phyloP scores from a whole-genome alignment of 805 yeast genomes.

The Saccharomycopsis vini region DNA sequence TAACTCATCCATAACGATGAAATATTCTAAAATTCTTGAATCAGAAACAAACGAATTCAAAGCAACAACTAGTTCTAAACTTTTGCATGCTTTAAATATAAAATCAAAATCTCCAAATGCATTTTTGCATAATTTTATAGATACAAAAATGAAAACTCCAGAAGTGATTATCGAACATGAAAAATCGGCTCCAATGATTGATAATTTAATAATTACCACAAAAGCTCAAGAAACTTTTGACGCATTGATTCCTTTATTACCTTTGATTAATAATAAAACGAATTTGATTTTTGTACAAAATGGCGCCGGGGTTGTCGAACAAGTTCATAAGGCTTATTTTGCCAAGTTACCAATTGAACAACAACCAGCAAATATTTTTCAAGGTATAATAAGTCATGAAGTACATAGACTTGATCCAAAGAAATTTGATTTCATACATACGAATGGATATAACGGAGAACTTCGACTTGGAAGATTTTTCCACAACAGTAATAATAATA shows the following conservation, averaged over 20 bases:
- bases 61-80: conserved; percentile 4
- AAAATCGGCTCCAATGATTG: conserved; percentile 27
- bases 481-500: no score
- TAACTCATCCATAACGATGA: conserved; percentile 26
- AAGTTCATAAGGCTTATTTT: conserved; percentile 31
- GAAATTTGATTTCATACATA: conserved; percentile 42
- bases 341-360: conserved; percentile 42
- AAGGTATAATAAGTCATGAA: conserved; percentile 82
- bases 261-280: conserved; percentile 41
- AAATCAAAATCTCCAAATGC: neutral
- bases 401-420: conserved; percentile 40
- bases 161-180: neutral
- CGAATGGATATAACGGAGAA: conserved; percentile 55
- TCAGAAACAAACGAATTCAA: conserved; percentile 6
- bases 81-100: neutral
- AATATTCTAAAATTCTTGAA: conserved; percentile 15
- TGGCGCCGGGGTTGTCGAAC: conserved; percentile 76
- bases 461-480: conserved; percentile 34
- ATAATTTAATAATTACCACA: conserved; percentile 63
- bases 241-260: conserved; percentile 51
- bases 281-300: conserved; percentile 73
- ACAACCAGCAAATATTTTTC: conserved; percentile 51
- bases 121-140: neutral
- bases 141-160: neutral
- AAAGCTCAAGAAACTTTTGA: conserved; percentile 65